Base-by-base conservation (phyloP, 1,284 basidiomycete species). In the Vanrija sp. region DNA sequence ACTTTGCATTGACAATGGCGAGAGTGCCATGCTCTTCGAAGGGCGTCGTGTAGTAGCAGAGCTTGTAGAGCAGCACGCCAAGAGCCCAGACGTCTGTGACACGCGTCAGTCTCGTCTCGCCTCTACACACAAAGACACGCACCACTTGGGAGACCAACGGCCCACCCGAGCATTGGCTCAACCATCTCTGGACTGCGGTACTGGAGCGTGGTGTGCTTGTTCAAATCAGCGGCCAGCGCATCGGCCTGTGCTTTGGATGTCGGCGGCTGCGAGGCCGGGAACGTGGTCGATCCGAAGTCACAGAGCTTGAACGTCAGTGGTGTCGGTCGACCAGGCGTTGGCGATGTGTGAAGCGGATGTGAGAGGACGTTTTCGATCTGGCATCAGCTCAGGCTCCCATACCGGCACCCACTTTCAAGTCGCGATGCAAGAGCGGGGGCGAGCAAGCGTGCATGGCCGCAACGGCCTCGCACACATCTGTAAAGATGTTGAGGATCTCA, bases 151-250 rank as follows among this genome's bases (percentile, higher is more conserved):
- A 77, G 55, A 6, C 75, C 75, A 3, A 77, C 73, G 4, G 75
- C 67, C 54, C 67, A 60, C 2, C 74, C 74, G 18, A 77, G 54
- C 66, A 77, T 69, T 7, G 75, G 75, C 52, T 99, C 95, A 28
- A 98, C 89, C 92, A 99, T 97, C 77, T 99, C 96, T 3, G 96
- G 96, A 39, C 95, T 91, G 43, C 96, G 82, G 70, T 97, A 98
- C 73, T 96, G 94, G 57, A 97, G 80, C 1, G 94, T 98, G 2
- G 94, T 98, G 72, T 95, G 89, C 65, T 88, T 84, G 72, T 97
- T 96, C 46, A 99, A 82, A 74, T 98, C 95, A 25, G 87, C 83
- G 68, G 98, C 95, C 10, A 97, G 81, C 7, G 84, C 83, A 46
- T 90, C 85, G 48, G 98, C 87, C 73, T 95, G 91, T 60, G 86